Conservation (phyloP, 2,329 filamentous ascomycete genomes). For the Celoporthe dispersa region DNA sequence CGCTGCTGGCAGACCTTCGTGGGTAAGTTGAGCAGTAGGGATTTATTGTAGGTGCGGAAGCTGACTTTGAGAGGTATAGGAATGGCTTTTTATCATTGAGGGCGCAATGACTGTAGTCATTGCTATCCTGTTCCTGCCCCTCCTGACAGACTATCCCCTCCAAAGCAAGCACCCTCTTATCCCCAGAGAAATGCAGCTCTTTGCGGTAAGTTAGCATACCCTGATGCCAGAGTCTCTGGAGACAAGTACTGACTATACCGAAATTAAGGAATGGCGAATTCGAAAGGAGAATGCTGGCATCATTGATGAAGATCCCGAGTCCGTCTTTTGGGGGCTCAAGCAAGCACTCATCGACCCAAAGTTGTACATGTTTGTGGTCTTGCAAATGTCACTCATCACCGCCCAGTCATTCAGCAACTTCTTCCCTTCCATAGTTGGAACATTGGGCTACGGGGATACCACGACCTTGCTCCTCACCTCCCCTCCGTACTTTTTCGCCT, state of each 20-base stretch:
- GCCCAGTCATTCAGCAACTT: slow-evolving; percentile 33
- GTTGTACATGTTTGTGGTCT: slow-evolving; percentile 35
- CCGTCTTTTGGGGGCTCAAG: neutral
- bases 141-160: neutral
- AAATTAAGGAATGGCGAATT: neutral
- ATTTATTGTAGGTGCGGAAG: neutral
- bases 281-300: neutral
- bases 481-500: neutral
- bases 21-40: neutral
- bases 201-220: neutral
- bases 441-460: slow-evolving; percentile 32
- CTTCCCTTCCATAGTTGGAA: slow-evolving; percentile 32
- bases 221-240: neutral
- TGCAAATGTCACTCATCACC: slow-evolving; percentile 35
- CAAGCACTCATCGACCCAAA: slow-evolving; percentile 29
- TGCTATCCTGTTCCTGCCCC: neutral
- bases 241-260: neutral
- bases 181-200: neutral
- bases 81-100: neutral
- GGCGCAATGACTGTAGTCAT: neutral
- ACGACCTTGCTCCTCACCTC: slow-evolving; percentile 23
- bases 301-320: neutral
- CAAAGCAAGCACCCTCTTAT: neutral
- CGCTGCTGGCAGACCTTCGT: neutral
- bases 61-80: neutral